phyloP scores from a whole-genome alignment of 176 grass and related monocot genomes.

The Puccinellia tenuiflora region DNA sequence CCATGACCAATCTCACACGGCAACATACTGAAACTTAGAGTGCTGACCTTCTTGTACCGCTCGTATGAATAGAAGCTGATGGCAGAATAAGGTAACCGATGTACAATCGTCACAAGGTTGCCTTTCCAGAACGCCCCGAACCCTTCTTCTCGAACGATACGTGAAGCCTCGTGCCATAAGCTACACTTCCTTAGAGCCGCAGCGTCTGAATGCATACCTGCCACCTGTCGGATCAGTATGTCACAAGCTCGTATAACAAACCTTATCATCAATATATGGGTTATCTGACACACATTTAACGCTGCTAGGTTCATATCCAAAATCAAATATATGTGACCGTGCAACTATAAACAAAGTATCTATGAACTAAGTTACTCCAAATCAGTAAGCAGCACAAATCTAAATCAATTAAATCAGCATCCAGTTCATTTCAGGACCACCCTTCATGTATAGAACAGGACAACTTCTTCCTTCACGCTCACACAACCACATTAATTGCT shows the following conservation, averaged over 20 bases:
- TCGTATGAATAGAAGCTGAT: conserved; percentile 91
- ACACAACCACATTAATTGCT: background rate
- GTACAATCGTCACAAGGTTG: conserved; percentile 84
- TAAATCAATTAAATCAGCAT: background rate
- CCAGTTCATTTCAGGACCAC: background rate
- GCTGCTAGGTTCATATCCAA: background rate
- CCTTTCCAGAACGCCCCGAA: conserved; percentile 93
- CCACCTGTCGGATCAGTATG: conserved; percentile 56
- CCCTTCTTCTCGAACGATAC: conserved; percentile 77
- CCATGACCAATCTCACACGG: background rate
- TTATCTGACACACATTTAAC: too few relatives aligned
- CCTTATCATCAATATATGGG: background rate
- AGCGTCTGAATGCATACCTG: conserved; percentile 86
- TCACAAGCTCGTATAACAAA: conserved; percentile 5
- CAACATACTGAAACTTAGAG: background rate
- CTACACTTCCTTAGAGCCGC: conserved; percentile 65
- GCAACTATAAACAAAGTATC: background rate
- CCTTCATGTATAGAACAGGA: background rate
- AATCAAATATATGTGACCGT: background rate
- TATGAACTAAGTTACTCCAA: background rate
- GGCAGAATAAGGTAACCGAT: conserved; percentile 88
- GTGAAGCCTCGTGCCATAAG: conserved; percentile 74
- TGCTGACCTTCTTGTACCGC: conserved; percentile 71
- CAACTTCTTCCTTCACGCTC: background rate
- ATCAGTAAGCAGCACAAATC: background rate